Evolutionary conservation across 176 grass and related monocot species (phyloP), one percentile per base, ranked within the genome.

Genomic region (Paspalum vaginatum): DNA sequence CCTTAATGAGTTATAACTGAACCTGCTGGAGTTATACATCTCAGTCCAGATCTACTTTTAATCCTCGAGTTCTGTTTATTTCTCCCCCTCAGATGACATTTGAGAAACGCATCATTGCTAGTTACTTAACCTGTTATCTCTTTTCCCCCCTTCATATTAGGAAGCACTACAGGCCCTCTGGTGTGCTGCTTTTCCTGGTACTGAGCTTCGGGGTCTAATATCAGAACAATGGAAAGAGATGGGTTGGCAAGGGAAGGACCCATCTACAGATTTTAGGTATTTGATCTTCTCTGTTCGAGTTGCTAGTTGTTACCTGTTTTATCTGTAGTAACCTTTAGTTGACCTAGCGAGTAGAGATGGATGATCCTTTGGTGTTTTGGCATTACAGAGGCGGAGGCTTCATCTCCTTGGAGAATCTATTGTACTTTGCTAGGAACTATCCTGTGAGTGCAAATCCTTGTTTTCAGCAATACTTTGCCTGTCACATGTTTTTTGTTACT

Each of bases 181-280:
- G 97, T 81, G 43, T 74, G 78, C 82, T 84, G 83, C 97, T 66
- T 99, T 89, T 84, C 97, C 97, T 79, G 92, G 91, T 84, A 81
- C 82, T 13, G 88, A 99, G 84, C 88, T 95, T 77, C 76, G 32
- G 7, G 92, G 88, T 5, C 75, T 96, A 68, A 81, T 95, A 89
- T 99, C 97, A 60, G 91, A 95, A 38, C 90, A 95, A 86, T 99
- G 97, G 97, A 99, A 99, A 79, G 97, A 99, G 79, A 99, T 99
- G 97, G 97, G 97, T 55, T 99, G 97, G 97, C 97, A 99, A 91
- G 97, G 96, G 27, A 91, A 92, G 85, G 92, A 99, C 71, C 97
- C 97, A 76, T 99, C 97, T 22, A 99, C 97, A 63, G 97, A 99
- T 88, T 99, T 99, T 79, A 93, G 97, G 97, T 93, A 78, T n/a